Evolutionary conservation across 1,139 yeast genomes (phyloP).

Genomic region (Sugiyamaella castrensis): DNA sequence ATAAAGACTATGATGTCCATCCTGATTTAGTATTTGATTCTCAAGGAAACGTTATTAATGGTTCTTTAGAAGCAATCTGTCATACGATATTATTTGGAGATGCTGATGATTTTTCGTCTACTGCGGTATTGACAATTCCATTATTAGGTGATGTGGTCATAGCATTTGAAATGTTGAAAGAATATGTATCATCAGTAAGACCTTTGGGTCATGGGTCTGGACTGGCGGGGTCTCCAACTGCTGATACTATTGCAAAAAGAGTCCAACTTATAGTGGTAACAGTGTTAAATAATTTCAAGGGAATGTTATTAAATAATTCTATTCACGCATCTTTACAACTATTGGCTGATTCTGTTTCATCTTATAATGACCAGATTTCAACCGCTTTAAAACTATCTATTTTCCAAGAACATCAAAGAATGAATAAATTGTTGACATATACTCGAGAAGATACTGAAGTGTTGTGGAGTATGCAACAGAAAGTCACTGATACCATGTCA

Average conservation of each 20-base stretch:
- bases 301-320: conserved; percentile 53
- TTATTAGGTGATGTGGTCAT: conserved; percentile 58
- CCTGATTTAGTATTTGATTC: conserved; percentile 63
- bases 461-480: conserved; percentile 31
- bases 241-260: conserved; percentile 26
- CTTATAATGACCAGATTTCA: conserved; percentile 47
- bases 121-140: conserved; percentile 60
- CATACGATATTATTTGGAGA: conserved; percentile 65
- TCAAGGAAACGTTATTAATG: conserved; percentile 46
- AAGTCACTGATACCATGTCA: conserved; percentile 25
- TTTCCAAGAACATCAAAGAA: conserved; percentile 42
- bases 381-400: conserved; percentile 45
- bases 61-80: conserved; percentile 66
- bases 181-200: conserved; percentile 38
- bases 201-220: conserved; percentile 14
- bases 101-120: conserved; percentile 42
- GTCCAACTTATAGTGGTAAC: conserved; percentile 43
- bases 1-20: conserved; percentile 48
- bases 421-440: conserved; percentile 39
- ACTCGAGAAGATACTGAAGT: conserved; percentile 24
- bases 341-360: conserved; percentile 45
- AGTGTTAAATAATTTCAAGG: conserved; percentile 48
- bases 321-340: conserved; percentile 45
- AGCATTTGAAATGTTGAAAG: conserved; percentile 49
- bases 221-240: conserved; percentile 1